These are phyloP conservation scores for Crassisporium funariophilum DNA, from an alignment of 768 basidiomycete genomes.

Conservation along the genomic window DNA sequence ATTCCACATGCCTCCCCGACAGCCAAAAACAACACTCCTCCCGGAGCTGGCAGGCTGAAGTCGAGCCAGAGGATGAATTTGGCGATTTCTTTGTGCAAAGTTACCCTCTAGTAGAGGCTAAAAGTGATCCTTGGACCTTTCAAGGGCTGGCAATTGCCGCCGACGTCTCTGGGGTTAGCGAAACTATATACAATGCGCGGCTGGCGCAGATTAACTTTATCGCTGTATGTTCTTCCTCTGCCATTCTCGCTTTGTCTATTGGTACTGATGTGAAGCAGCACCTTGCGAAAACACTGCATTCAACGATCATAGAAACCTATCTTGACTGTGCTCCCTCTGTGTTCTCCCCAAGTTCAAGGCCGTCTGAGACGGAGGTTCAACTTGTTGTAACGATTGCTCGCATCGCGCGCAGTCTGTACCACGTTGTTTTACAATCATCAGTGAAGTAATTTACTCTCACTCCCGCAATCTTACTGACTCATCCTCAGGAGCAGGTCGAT, in stretches of 20 bases:
- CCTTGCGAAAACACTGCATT: conserved; percentile 73
- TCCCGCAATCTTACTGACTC: conserved; percentile 5
- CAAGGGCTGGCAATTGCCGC: conserved; percentile 25
- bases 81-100: conserved; percentile 34
- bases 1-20: conserved; percentile 20
- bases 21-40: conserved; percentile 1
- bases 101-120: conserved; percentile 21
- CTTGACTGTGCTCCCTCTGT: conserved; percentile 85
- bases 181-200: conserved; percentile 7
- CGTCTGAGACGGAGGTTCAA: conserved; percentile 61
- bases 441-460: conserved; percentile 1
- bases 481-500: conserved; percentile 17
- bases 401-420: conserved; percentile 64
- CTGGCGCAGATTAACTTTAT: background rate
- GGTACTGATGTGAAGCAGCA: too few species aligned
- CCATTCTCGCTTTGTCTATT: background rate
- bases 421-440: conserved; percentile 48
- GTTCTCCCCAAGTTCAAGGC: conserved; percentile 67
- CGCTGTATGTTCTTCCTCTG: background rate
- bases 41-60: conserved; percentile 37
- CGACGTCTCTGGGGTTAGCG: conserved; percentile 6
- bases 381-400: conserved; percentile 58
- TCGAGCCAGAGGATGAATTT: conserved; percentile 35
- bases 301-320: conserved; percentile 79
- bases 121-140: conserved; percentile 34